Evolutionary conservation across 1,139 yeast species (phyloP).

Genomic region (Pichia sp.): DNA sequence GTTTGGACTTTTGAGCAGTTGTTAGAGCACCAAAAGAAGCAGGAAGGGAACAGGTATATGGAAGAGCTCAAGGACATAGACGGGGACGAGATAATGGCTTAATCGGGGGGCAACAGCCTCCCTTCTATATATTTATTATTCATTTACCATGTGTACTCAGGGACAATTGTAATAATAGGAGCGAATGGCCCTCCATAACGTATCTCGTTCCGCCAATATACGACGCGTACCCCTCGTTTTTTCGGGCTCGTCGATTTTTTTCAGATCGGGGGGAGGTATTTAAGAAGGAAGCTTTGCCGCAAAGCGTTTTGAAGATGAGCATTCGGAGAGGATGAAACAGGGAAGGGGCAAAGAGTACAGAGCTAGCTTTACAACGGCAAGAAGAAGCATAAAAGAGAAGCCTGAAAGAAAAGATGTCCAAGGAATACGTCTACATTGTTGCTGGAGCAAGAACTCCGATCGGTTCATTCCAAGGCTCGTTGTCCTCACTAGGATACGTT

Average conservation of each 20-base stretch:
- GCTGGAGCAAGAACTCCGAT: conserved; percentile 91
- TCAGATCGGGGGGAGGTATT: not conserved
- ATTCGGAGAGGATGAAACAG: not conserved
- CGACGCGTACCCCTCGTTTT: not conserved
- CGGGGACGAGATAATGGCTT: conserved; percentile 13
- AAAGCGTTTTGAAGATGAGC: not conserved
- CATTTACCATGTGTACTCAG: not conserved
- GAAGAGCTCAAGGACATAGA: conserved; percentile 11
- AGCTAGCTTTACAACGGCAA: no score
- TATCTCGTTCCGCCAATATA: not conserved
- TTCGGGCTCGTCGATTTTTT: not conserved
- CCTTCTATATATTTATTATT: not conserved
- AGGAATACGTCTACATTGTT: conserved; percentile 74
- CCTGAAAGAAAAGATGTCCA: conserved; percentile 24
- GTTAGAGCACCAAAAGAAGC: conserved; percentile 55
- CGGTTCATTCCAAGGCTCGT: conserved; percentile 85
- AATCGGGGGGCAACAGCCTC: not conserved
- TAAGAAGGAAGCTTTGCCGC: not conserved
- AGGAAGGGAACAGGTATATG: conserved; percentile 24
- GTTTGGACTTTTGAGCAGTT: conserved; percentile 85
- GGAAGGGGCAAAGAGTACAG: no score
- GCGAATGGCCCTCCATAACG: not conserved
- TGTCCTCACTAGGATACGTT: conserved; percentile 68
- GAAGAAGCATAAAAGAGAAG: not conserved
- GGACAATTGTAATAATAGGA: no score